phyloP scores from a whole-genome alignment of 2,329 filamentous ascomycete genomes.

The Talaromyces atroroseus region DNA sequence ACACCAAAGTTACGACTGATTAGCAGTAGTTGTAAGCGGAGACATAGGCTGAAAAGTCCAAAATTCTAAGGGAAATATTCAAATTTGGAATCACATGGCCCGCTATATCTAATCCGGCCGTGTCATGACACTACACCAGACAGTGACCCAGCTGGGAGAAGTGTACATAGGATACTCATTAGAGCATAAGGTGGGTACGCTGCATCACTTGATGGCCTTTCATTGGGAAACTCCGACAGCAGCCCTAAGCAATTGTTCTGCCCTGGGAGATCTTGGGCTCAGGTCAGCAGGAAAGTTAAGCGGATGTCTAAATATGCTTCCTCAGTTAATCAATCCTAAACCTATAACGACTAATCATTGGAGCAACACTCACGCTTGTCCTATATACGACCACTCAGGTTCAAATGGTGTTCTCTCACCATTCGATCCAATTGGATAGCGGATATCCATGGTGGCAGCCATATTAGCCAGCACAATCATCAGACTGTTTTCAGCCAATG shows the following conservation, averaged over 20 bases:
- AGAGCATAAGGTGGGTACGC: too few relatives aligned
- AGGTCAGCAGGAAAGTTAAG: not conserved
- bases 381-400: conserved; percentile 2
- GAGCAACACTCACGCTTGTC: not conserved
- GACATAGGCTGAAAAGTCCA: too few relatives aligned
- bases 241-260: conserved; percentile 4
- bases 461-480: conserved; percentile 5
- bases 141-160: too few relatives aligned
- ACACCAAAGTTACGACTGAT: too few relatives aligned
- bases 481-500: not conserved
- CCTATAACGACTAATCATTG: not conserved
- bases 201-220: too few relatives aligned
- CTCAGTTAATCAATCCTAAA: not conserved
- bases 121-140: too few relatives aligned
- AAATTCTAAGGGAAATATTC: too few relatives aligned
- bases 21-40: too few relatives aligned
- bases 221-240: not conserved
- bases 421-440: not conserved
- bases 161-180: too few relatives aligned
- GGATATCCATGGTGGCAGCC: not conserved
- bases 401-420: conserved; percentile 2
- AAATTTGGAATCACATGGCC: too few relatives aligned
- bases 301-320: not conserved
- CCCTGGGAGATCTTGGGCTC: not conserved
- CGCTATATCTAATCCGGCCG: too few relatives aligned